Percentiles rank a stretch among this genome's conserved stretches.
Conservation (phyloP, 1,284 basidiomycete genomes). For the Pisolithus thermaeus region DNA sequence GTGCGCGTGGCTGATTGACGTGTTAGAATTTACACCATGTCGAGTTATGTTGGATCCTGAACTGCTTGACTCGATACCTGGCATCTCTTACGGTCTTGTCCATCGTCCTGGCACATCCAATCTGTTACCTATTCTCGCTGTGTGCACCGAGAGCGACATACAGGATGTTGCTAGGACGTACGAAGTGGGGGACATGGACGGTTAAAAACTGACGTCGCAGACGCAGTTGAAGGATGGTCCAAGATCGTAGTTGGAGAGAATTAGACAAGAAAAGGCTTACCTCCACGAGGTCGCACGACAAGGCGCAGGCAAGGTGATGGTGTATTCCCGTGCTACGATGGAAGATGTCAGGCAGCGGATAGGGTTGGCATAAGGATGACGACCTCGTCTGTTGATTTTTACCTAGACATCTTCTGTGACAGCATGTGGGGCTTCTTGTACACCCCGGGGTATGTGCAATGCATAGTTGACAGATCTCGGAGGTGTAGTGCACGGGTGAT, state of each 20-base stretch:
- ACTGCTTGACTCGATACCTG: conserved; percentile 67
- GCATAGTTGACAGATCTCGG: no score
- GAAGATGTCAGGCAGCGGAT: conserved; percentile 58
- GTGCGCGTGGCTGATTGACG: no score
- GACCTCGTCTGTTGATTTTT: no score
- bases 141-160: conserved; percentile 53
- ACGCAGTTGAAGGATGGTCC: conserved; percentile 71
- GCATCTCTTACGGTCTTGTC: conserved; percentile 75
- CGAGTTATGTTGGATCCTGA: no score
- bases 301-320: conserved; percentile 64
- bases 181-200: conserved; percentile 54
- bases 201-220: conserved; percentile 71
- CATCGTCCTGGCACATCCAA: conserved; percentile 81
- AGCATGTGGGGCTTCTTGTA: no score
- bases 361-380: conserved; percentile 43
- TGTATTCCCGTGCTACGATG: conserved; percentile 61
- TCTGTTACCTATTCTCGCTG: conserved; percentile 72
- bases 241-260: conserved; percentile 60
- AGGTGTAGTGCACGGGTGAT: no score
- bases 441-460: no score
- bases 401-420: no score
- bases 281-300: conserved; percentile 56
- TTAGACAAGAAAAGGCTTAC: conserved; percentile 59
- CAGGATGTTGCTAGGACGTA: conserved; percentile 46
- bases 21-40: no score